Percentiles rank a stretch among this genome's conserved stretches.
Evolutionary conservation across 192 early-diverging fungal species (phyloP).

Genomic region (Spinellus fusiger): DNA sequence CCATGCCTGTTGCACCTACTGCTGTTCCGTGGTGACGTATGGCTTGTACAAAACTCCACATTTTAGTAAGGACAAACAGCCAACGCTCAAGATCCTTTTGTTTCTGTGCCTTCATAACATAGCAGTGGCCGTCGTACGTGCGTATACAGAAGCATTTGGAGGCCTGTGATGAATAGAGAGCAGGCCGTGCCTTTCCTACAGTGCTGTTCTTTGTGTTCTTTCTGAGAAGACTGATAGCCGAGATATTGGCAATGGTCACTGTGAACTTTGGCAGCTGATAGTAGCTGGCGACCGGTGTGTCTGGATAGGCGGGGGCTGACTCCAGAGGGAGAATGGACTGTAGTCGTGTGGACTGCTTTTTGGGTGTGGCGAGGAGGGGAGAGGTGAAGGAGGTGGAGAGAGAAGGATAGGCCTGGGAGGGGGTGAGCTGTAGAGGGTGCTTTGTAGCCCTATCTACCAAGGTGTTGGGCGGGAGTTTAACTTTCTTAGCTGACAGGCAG

Average conservation of each 20-base stretch:
- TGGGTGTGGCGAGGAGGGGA: conserved; percentile 24
- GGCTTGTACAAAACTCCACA: conserved; percentile 21
- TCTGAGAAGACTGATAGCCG: conserved; percentile 21
- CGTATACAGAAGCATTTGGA: conserved; percentile 22
- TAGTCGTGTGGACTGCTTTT: conserved; percentile 9
- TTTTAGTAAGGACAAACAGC: conserved; percentile 34
- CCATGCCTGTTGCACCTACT: background rate
- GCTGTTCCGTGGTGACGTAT: conserved; percentile 17
- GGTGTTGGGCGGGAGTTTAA: conserved; percentile 19
- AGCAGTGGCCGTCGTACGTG: conserved; percentile 15
- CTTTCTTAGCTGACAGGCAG: conserved; percentile 24
- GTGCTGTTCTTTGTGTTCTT: background rate
- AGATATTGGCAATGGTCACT: conserved; percentile 23
- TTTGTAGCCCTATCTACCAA: background rate
- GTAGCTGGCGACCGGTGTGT: conserved; percentile 35
- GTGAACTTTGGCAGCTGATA: conserved; percentile 35
- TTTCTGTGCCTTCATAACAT: conserved; percentile 28
- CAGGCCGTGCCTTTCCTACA: background rate
- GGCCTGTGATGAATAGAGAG: background rate
- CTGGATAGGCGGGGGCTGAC: conserved; percentile 50
- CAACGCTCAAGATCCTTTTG: conserved; percentile 33
- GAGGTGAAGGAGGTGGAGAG: conserved; percentile 5
- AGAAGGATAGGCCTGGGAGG: background rate
- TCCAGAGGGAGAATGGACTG: conserved; percentile 41
- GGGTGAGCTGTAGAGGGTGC: background rate